Conservation (phyloP, 768 basidiomycete genomes). For the Clitopilus passeckerianus region DNA sequence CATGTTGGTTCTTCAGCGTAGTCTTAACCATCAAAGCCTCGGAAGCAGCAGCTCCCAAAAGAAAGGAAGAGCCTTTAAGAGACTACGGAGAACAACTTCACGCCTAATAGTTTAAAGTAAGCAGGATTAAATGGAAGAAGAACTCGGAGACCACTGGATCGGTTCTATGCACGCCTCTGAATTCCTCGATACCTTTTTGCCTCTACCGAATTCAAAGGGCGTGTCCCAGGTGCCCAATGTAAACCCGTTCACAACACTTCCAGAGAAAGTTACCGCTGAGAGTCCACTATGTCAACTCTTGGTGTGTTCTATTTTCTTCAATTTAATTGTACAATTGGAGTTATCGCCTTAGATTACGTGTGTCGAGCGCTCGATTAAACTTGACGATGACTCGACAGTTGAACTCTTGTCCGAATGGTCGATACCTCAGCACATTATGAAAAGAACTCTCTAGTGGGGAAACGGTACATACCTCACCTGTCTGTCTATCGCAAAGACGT, state of each 20-base stretch:
- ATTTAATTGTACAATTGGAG: background rate
- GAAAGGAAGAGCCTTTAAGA: no score
- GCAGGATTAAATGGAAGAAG: background rate
- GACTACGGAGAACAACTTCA: no score
- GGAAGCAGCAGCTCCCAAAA: no score
- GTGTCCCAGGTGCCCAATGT: no score
- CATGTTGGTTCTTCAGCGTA: no score
- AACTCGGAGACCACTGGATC: constrained; percentile 3
- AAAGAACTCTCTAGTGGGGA: background rate
- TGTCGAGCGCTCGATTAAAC: background rate
- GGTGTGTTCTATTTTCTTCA: constrained; percentile 1
- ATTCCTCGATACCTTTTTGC: no score
- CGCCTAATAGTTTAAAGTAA: no score
- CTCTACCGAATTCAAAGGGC: no score
- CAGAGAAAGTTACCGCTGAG: background rate
- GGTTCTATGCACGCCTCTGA: no score
- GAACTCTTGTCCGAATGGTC: constrained; percentile 4
- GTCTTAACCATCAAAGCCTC: no score
- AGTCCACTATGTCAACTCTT: constrained; percentile 5
- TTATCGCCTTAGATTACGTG: background rate
- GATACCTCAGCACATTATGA: constrained; percentile 8
- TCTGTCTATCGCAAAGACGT: constrained; percentile 1
- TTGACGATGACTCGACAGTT: background rate
- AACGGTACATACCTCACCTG: constrained; percentile 1
- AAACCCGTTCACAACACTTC: background rate